Base-by-base conservation (phyloP, 331 rosid genomes). In the Saraca asoca region DNA sequence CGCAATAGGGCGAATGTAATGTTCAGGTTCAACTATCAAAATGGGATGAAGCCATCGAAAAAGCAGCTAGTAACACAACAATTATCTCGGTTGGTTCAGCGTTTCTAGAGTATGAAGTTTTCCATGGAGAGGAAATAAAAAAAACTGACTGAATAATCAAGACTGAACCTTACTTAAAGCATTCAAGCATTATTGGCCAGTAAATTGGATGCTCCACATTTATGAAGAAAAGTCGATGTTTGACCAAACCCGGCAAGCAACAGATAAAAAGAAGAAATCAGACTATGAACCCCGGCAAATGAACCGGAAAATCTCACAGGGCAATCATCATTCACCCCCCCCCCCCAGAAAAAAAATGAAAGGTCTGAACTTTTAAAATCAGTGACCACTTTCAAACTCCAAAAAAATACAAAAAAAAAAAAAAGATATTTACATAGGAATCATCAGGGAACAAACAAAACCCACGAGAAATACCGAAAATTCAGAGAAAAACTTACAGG, bases 401-500 rank as follows among this genome's bases (percentile, higher is more conserved):
- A 24, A 24, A 24, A 24, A 24, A 29, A 62, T 49, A 31, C 14
- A 42, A 43, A 64, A n/a, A n/a, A n/a, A n/a, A n/a, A n/a, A n/a
- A n/a, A n/a, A n/a, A n/a, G n/a, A n/a, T n/a, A n/a, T 37, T 10
- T 5, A 19, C n/a, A 51, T 14, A 56, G 29, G 12, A 24, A 58
- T 17, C 51, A 71, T 15, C 9, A 43, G 34, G 33, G 16, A 18
- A 69, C 7, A 2, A 34, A 35, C 24, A 15, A 57, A 63, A 16
- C 9, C 37, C 12, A 12, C 7, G 14, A 34, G 6, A 56, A 44
- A 3, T 39, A 48, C 14, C 15, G 39, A 13, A 24, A 53, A 64
- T 9, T 35, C 76, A 33, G 12, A 0, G 11, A 33, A 43, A 64
- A 72, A 79, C 94, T 83, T 8, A 93, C 98, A 93, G 78, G 78